These are phyloP conservation scores for Talaromyces pinophilus DNA, from an alignment of 2,329 filamentous ascomycete genomes.

Conservation along the genomic window DNA sequence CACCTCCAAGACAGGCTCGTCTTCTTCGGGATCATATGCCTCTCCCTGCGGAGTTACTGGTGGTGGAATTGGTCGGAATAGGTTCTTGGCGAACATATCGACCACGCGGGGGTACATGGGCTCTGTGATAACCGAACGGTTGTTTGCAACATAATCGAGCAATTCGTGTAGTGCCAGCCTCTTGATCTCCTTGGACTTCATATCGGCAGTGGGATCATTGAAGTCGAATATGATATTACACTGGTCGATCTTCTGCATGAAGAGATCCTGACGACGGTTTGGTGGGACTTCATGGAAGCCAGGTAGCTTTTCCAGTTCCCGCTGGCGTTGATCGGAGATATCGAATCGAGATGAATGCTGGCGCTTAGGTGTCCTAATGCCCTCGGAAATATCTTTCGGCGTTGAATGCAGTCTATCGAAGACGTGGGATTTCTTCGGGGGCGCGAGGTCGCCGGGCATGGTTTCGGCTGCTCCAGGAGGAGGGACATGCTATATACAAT, in stretches of 20 bases:
- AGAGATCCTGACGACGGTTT: slow-evolving; percentile 90
- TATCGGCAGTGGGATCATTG: slow-evolving; percentile 95
- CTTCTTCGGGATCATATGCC: slow-evolving; percentile 97
- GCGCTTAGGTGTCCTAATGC: slow-evolving; percentile 89
- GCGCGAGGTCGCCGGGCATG: slow-evolving; percentile 95
- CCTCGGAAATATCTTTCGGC: slow-evolving; percentile 94
- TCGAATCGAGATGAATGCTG: slow-evolving; percentile 98
- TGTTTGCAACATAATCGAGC: slow-evolving; percentile 97
- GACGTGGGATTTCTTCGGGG: slow-evolving; percentile 89
- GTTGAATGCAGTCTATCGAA: slow-evolving; percentile 89
- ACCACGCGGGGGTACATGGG: slow-evolving; percentile 98
- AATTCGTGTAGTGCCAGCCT: slow-evolving; percentile 91
- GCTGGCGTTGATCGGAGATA: slow-evolving; percentile 83
- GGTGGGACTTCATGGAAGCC: slow-evolving; percentile 98
- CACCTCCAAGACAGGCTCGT: slow-evolving; percentile 95
- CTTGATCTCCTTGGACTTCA: slow-evolving; percentile 99
- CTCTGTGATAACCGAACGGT: slow-evolving; percentile 96
- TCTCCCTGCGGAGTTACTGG: slow-evolving; percentile 98
- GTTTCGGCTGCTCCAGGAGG: slow-evolving; percentile 93
- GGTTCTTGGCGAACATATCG: slow-evolving; percentile 98
- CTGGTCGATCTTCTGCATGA: slow-evolving; percentile 99
- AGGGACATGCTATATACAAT: slow-evolving; percentile 70
- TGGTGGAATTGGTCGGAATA: slow-evolving; percentile 94
- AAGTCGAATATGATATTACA: slow-evolving; percentile 99
- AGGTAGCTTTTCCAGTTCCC: slow-evolving; percentile 94